Evolutionary conservation across 257 asterid genomes (phyloP), one percentile per base, ranked within the genome.

Genomic region (Ligustrum vulgare): DNA sequence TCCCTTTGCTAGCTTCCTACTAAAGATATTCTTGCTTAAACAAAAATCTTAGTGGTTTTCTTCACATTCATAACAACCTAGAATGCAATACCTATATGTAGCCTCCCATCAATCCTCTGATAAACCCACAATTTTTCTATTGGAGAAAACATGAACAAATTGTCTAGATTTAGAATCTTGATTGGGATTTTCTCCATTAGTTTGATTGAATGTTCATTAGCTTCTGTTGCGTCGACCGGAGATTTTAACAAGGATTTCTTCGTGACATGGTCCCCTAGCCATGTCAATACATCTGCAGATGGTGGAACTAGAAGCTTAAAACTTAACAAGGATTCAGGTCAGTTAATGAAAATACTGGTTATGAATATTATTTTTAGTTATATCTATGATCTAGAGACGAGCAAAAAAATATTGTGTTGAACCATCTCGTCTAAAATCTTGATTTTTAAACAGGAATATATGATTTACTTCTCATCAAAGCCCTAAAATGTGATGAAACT

Each of bases 161-260:
- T 85, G 16, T 64, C 31, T 18, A 74, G 6, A 33, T 35, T 82
- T 56, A 22, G 65, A 56, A n/a, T 80, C 70, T 49, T 83, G 11
- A 43, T 80, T 1, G 71, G 47, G 4, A 16, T 79, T 67, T 66
- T 78, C 18, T 28, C 70, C 6, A 8, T 78, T 28, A 62, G 49
- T 23, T 68, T 79, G 36, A 28, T 78, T 72, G 81, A 58, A 43
- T 74, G 45, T 49, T 81, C 93, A 32, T 32, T 80, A 70, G 92
- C 87, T 69, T 87, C 94, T 23, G 86, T 88, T 9, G 87, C 91
- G 77, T 91, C 97, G 0, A 84, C 96, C 0, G 97, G 97, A 37
- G 96, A 94, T 85, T 94, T 88, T 12, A 94, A 85, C 89, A 85
- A 79, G 75, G 99, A 91, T 85, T 94, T 92, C 89, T 79, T 32